phyloP scores from a whole-genome alignment of 257 asterid genomes.

The Eucommia ulmoides region DNA sequence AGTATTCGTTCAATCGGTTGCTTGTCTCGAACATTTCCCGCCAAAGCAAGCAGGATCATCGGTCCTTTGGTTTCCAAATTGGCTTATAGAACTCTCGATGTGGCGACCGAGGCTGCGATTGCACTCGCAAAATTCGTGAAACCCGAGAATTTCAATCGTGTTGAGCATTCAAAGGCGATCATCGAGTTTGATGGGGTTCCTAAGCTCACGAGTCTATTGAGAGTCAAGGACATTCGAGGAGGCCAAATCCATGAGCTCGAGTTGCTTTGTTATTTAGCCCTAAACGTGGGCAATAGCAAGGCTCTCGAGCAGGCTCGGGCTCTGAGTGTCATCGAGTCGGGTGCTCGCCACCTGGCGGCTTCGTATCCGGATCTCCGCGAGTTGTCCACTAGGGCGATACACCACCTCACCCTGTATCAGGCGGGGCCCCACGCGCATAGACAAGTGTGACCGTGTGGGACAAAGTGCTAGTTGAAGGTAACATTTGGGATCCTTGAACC shows the following conservation, averaged over 20 bases:
- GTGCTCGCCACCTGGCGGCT: constrained; percentile 18
- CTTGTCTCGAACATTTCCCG: constrained; percentile 45
- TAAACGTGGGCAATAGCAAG: constrained; percentile 39
- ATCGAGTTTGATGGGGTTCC: constrained; percentile 45
- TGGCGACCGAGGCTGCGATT: constrained; percentile 30
- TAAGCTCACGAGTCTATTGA: constrained; percentile 27
- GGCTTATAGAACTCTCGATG: constrained; percentile 12
- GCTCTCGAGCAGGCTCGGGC: constrained; percentile 35
- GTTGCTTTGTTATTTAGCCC: constrained; percentile 38
- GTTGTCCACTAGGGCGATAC: constrained; percentile 46
- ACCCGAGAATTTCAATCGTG: constrained; percentile 32
- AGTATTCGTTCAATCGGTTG: constrained; percentile 40
- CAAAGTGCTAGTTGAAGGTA: too few species aligned
- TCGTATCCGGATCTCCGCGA: constrained; percentile 36
- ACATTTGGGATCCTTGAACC: too few species aligned
- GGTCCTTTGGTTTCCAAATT: constrained; percentile 32
- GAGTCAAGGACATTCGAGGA: constrained; percentile 14
- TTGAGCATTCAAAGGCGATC: constrained; percentile 34
- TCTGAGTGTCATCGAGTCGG: constrained; percentile 33
- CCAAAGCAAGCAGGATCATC: constrained; percentile 33
- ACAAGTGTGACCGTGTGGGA: too few species aligned
- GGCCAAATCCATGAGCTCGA: constrained; percentile 26
- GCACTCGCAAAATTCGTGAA: constrained; percentile 39
- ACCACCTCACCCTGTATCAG: constrained; percentile 46
- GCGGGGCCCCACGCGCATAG: constrained; percentile 23